Conservation (phyloP, 73 alveolate species). For the Symbiodinium pilosum region DNA sequence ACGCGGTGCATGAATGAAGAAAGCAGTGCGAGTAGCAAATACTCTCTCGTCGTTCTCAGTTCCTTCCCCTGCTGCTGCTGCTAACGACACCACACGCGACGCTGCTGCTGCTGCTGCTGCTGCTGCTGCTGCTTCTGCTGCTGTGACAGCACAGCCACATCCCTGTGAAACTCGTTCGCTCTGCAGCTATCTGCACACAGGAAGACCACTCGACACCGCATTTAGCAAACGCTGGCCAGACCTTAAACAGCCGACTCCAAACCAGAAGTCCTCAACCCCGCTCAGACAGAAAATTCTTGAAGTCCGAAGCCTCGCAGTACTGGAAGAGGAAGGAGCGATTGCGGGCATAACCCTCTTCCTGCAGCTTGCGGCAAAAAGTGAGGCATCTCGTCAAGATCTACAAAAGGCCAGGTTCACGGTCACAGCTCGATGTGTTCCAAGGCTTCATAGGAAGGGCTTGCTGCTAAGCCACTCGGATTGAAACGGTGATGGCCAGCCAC, state of each 20-base stretch:
- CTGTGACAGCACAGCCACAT: no score
- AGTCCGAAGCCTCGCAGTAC: conserved; percentile 71
- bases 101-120: no score
- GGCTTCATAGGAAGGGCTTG: background rate
- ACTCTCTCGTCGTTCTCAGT: no score
- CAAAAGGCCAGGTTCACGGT: background rate
- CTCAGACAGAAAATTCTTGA: no score
- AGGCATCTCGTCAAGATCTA: background rate
- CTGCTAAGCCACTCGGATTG: background rate
- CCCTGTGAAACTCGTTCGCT: background rate
- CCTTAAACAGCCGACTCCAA: no score
- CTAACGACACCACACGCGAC: no score
- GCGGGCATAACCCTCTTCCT: conserved; percentile 84
- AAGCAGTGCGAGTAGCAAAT: no score
- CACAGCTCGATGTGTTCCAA: background rate
- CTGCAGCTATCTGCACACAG: background rate
- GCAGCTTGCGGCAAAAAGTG: background rate
- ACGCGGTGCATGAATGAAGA: no score
- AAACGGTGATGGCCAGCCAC: conserved; percentile 89
- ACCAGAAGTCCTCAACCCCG: no score
- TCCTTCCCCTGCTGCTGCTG: no score
- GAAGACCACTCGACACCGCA: background rate
- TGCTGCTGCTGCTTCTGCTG: no score
- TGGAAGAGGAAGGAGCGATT: conserved; percentile 90
- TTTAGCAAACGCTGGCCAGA: no score